Base-by-base conservation (phyloP, 805 yeast genomes). In the Yarrowia bubula region DNA sequence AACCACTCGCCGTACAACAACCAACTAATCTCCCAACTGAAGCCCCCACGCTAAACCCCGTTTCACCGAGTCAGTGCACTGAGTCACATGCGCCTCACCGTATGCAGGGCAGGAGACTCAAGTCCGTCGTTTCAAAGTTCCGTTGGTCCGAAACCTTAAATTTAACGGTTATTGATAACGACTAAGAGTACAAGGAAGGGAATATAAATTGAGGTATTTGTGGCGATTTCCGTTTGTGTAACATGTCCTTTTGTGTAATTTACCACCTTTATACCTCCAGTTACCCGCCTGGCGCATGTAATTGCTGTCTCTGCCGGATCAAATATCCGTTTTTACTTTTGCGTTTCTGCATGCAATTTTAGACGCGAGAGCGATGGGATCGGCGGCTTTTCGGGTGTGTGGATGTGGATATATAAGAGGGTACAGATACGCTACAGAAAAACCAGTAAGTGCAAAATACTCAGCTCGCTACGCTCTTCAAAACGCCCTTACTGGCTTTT, bases 21-120 rank as follows among this genome's bases (percentile, higher is more conserved):
- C 3, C 28, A 5, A 22, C 28, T 22, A 22, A n/a, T n/a, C n/a
- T n/a, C n/a, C n/a, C n/a, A n/a, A 22, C 28, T 22, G 5, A 3
- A 22, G 28, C 50, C 50, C 50, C 51, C 51, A 46, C 51, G 32
- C 37, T 9, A 31, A 46, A 31, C 51, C 32, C 51, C 51, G 51
- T 37, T 46, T 46, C 51, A 46, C 51, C 15, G 51, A 46, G 51
- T 46, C 48, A 43, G 14, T 15, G 31, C 51, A 46, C 51, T 46
- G 51, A 46, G 51, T 46, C 51, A 46, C 15, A 13, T 22, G 8
- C 8, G 17, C 13, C 18, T 15, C 14, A 3, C n/a, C 18, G 5
- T 6, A 31, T 46, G 51, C 51, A 46, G 51, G 51, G 51, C 47
- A 22, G n/a, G n/a, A n/a, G 33, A 4, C 4, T 28, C n/a, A 9